These are phyloP conservation scores for Melastoma candidum DNA, from an alignment of 441 rosid genomes.

Conservation along the genomic window DNA sequence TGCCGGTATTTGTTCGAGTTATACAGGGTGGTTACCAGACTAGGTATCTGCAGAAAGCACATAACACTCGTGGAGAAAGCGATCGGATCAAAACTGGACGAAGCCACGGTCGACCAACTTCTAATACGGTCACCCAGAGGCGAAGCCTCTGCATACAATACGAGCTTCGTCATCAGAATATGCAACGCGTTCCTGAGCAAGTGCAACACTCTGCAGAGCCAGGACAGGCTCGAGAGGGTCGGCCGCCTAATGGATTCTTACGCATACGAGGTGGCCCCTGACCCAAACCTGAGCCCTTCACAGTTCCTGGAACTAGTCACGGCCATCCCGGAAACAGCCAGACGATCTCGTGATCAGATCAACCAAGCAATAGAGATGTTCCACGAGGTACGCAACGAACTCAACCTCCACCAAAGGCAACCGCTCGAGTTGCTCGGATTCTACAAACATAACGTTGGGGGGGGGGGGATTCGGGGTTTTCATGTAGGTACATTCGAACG, in stretches of 20 bases:
- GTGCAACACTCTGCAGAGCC: slow-evolving; percentile 5
- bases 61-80: slow-evolving; percentile 26
- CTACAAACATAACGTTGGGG: background rate
- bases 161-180: slow-evolving; percentile 34
- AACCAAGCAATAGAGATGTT: slow-evolving; percentile 45
- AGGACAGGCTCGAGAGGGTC: slow-evolving; percentile 25
- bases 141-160: slow-evolving; percentile 28
- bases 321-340: slow-evolving; percentile 33
- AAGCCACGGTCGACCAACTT: slow-evolving; percentile 37
- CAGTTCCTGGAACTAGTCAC: slow-evolving; percentile 28
- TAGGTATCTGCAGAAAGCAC: slow-evolving; percentile 18
- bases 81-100: slow-evolving; percentile 39
- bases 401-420: background rate
- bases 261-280: slow-evolving; percentile 43
- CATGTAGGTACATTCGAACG: slow-evolving; percentile 33
- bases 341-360: slow-evolving; percentile 31
- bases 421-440: background rate
- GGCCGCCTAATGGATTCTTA: slow-evolving; percentile 34
- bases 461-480: background rate
- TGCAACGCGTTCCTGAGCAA: slow-evolving; percentile 21
- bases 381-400: slow-evolving; percentile 28
- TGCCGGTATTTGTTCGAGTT: slow-evolving; percentile 33
- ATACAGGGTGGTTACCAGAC: slow-evolving; percentile 21
- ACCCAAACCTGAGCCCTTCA: slow-evolving; percentile 23
- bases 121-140: slow-evolving; percentile 24